phyloP scores from a whole-genome alignment of 2,329 filamentous ascomycete genomes.

The Penicillium sp. region DNA sequence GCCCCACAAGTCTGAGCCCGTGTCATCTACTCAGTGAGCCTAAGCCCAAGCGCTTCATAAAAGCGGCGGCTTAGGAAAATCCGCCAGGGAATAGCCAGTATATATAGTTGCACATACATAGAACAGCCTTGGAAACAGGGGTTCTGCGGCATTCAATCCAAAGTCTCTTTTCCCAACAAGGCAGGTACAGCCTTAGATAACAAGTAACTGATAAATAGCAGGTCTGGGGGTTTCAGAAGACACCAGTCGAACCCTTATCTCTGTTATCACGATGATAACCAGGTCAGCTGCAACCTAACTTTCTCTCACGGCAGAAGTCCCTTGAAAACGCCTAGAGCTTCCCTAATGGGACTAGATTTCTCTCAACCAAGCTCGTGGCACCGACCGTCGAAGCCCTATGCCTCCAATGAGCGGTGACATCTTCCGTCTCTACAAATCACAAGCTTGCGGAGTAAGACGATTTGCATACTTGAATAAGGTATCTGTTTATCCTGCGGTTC shows the following conservation, averaged over 20 bases:
- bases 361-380: constrained; percentile 20
- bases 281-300: not conserved
- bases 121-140: not conserved
- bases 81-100: not conserved
- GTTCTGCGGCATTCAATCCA: not conserved
- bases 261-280: constrained; percentile 2
- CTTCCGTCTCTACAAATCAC: constrained; percentile 20
- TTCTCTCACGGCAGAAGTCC: not conserved
- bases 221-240: not conserved
- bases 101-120: not conserved
- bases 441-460: constrained; percentile 15
- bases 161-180: not conserved
- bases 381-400: constrained; percentile 11
- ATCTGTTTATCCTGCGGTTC: not conserved
- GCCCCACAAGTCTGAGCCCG: not conserved
- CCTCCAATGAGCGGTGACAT: constrained; percentile 9
- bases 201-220: not conserved
- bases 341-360: constrained; percentile 25
- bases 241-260: constrained; percentile 2
- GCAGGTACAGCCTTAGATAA: constrained; percentile 3
- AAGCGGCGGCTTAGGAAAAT: not conserved
- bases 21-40: not conserved
- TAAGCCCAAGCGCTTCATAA: not conserved
- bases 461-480: not conserved
- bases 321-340: constrained; percentile 29